Evolutionary conservation across 495 filamentous ascomycete species (phyloP), one percentile per base, ranked within the genome.

Genomic region (Lophium mytilinum): DNA sequence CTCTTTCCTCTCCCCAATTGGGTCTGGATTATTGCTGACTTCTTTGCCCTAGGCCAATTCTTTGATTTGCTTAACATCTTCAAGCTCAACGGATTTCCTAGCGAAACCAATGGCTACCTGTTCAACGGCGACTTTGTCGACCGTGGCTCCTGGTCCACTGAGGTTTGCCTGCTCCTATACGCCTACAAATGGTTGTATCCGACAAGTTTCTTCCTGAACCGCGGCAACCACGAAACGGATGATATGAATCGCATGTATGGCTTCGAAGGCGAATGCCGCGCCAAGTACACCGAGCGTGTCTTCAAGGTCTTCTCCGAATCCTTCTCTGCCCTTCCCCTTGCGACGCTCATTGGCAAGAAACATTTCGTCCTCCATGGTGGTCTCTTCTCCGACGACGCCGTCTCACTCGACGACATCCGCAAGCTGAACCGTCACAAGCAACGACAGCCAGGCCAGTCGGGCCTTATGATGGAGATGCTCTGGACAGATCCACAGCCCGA

Each of bases 81-180:
- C 81, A 78, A 88, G 62, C 80, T 93, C 40, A 95, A 94, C 65
- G 94, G 94, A 18, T 80, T 78, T 56, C 93, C 93, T 0, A 80
- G 80, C 14, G 87, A 89, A 61, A 86, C 85, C 58, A 89, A 97
- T 61, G 83, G 82, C 66, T 99, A 96, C 66, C 83, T 99, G 48
- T 99, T 99, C 80, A 99, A 99, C 72, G 93, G 93, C 61, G 93
- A 99, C 72, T 99, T 99, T 62, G 93, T 99, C 21, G 93, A 99
- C 69, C 83, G 93, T 69, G 93, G 93, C 17, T 94, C 88, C 37
- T 99, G 93, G 93, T 96, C 92, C 14, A 92, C 87, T 9, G 93
- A 99, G 68, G 90, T 99, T 63, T 93, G 89, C 10, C 77, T 99
- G 21, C 79, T 95, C 30, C 80, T 99, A 21, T 99, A 95, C 67